phyloP scores from a whole-genome alignment of 345 rosid species.

The Geranium brycei region DNA sequence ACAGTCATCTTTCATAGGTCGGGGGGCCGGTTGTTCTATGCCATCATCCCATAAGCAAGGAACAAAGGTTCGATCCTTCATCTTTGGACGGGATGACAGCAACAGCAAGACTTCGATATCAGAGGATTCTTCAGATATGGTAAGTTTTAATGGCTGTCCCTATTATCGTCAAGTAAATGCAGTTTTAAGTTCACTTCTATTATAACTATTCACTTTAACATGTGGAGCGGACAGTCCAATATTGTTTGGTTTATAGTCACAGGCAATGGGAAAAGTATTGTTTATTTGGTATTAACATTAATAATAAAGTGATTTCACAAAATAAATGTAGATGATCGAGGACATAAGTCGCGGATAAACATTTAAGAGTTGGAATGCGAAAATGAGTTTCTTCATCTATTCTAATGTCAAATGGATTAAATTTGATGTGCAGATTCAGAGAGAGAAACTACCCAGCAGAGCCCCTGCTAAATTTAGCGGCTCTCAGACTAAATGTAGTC shows the following conservation, averaged over 20 bases:
- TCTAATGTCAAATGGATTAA: neutral
- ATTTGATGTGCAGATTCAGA: conserved; percentile 31
- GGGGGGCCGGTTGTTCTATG: conserved; percentile 35
- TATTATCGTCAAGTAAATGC: no score
- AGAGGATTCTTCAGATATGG: conserved; percentile 51
- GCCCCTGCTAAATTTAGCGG: conserved; percentile 43
- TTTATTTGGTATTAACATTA: no score
- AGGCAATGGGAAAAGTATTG: no score
- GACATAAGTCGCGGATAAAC: no score
- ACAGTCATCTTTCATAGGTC: conserved; percentile 80
- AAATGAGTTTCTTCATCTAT: neutral
- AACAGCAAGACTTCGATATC: conserved; percentile 37
- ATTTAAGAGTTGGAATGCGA: no score
- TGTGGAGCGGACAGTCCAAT: neutral
- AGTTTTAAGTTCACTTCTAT: no score
- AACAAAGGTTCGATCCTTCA: conserved; percentile 49
- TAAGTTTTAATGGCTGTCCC: conserved; percentile 15
- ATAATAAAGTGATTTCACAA: neutral
- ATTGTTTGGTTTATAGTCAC: neutral
- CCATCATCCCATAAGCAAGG: conserved; percentile 50
- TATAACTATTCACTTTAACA: no score
- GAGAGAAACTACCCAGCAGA: conserved; percentile 34
- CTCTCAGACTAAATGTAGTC: conserved; percentile 36
- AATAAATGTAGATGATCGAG: no score
- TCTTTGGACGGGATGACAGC: conserved; percentile 75